These are phyloP conservation scores for Excoecaria cochinchinensis DNA, from an alignment of 345 rosid genomes.

Conservation along the genomic window DNA sequence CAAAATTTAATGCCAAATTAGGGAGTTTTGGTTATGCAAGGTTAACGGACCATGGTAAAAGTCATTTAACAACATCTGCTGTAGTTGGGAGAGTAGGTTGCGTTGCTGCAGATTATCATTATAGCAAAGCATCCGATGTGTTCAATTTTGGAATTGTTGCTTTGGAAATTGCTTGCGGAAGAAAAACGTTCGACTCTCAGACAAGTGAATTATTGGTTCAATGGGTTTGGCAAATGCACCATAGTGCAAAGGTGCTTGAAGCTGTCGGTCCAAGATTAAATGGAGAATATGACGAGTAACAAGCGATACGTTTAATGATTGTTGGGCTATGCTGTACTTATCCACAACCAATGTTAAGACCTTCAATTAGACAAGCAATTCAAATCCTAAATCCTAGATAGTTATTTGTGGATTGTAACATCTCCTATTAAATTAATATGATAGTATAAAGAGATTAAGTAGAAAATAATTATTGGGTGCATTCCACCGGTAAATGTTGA, in stretches of 20 bases:
- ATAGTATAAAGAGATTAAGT: too few species aligned
- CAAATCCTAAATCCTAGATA: neutral
- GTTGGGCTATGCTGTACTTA: neutral
- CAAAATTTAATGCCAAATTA: neutral
- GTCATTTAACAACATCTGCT: neutral
- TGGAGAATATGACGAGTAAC: neutral
- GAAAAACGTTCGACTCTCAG: neutral
- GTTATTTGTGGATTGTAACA: too few species aligned
- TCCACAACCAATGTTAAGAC: neutral
- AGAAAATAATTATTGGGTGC: too few species aligned
- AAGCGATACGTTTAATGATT: neutral
- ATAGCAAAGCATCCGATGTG: neutral
- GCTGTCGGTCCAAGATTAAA: neutral
- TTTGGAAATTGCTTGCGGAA: slow-evolving; percentile 3
- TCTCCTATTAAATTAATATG: too few species aligned
- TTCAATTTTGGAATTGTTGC: neutral
- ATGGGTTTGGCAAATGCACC: too few species aligned
- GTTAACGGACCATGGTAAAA: neutral
- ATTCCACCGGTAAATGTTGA: too few species aligned
- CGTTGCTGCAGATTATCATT: neutral
- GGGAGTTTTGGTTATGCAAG: neutral
- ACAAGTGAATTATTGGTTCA: too few species aligned
- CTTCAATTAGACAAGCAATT: neutral
- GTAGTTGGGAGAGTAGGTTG: neutral
- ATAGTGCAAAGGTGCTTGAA: too few species aligned